These are phyloP conservation scores for Penicillium sp. DNA, from an alignment of 2,329 filamentous ascomycete genomes.

Conservation along the genomic window DNA sequence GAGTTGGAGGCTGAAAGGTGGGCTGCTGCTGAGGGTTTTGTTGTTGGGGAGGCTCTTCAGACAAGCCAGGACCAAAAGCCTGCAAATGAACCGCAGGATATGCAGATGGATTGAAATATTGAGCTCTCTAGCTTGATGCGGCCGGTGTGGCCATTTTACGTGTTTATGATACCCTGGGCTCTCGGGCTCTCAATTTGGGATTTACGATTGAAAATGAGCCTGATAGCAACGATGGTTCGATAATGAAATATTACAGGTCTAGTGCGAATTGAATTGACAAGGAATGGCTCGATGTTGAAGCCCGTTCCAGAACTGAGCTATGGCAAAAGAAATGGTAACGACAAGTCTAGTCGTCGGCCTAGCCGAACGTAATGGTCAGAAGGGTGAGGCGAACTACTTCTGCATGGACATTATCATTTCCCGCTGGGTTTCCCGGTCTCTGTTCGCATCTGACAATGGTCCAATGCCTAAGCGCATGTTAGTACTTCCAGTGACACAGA, in stretches of 20 bases:
- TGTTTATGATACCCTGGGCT: conserved; percentile 14
- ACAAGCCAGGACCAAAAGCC: conserved; percentile 10
- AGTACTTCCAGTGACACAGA: conserved; percentile 9
- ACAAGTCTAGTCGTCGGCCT: conserved; percentile 11
- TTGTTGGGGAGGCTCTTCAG: conserved; percentile 38
- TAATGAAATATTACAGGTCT: no score
- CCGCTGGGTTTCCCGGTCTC: conserved; percentile 77
- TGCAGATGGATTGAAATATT: conserved; percentile 39
- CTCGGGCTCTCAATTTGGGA: background rate
- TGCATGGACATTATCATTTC: conserved; percentile 72
- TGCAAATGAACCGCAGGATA: conserved; percentile 28
- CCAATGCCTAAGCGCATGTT: conserved; percentile 53
- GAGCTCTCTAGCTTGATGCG: conserved; percentile 40
- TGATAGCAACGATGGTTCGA: conserved; percentile 6
- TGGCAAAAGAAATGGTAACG: conserved; percentile 16
- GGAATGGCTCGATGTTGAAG: conserved; percentile 5
- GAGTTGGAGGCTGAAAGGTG: conserved; percentile 82
- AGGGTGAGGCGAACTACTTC: conserved; percentile 27
- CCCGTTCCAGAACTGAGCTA: conserved; percentile 18
- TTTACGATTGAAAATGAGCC: background rate
- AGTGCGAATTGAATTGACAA: no score
- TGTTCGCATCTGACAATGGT: conserved; percentile 76
- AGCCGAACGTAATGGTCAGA: conserved; percentile 8
- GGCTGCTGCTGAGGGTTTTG: conserved; percentile 56
- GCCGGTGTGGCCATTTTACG: background rate